Conservation (phyloP, 768 basidiomycete species). For the Kondoa malvinella region DNA sequence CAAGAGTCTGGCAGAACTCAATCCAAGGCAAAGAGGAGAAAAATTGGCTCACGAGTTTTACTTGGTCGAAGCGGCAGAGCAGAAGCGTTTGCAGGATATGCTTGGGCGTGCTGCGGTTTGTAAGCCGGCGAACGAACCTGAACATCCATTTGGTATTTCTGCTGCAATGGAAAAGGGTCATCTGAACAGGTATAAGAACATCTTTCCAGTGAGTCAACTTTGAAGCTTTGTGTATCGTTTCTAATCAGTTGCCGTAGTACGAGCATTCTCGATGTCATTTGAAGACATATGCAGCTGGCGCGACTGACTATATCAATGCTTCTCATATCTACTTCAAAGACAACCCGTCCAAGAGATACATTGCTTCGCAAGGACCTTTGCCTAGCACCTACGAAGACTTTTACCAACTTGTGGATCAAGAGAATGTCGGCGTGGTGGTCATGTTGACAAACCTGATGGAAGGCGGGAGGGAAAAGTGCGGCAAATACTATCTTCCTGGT, state of each 20-base stretch:
- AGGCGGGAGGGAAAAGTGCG: constrained; percentile 74
- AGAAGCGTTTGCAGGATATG: constrained; percentile 65
- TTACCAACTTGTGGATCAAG: constrained; percentile 92
- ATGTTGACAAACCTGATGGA: constrained; percentile 92
- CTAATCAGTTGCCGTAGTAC: constrained; percentile 19
- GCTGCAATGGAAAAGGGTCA: constrained; percentile 87
- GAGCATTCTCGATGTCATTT: constrained; percentile 70
- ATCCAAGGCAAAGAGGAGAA: constrained; percentile 38
- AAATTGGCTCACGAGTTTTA: constrained; percentile 84
- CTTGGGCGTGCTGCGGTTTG: constrained; percentile 65
- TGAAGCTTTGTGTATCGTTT: background rate
- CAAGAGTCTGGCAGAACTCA: constrained; percentile 13
- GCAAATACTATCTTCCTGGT: constrained; percentile 49
- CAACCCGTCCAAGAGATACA: constrained; percentile 56
- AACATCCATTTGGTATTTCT: constrained; percentile 72
- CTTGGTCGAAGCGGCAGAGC: constrained; percentile 77
- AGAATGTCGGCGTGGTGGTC: constrained; percentile 82
- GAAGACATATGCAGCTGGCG: constrained; percentile 28
- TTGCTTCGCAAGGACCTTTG: constrained; percentile 89
- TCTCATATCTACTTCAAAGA: constrained; percentile 77
- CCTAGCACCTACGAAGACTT: constrained; percentile 79
- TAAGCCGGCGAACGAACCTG: constrained; percentile 15
- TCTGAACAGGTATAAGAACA: constrained; percentile 92
- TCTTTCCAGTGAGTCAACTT: constrained; percentile 59
- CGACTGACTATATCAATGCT: constrained; percentile 87